These are phyloP conservation scores for Capronia epimyces DNA, from an alignment of 2,329 filamentous ascomycete species.

Conservation along the genomic window DNA sequence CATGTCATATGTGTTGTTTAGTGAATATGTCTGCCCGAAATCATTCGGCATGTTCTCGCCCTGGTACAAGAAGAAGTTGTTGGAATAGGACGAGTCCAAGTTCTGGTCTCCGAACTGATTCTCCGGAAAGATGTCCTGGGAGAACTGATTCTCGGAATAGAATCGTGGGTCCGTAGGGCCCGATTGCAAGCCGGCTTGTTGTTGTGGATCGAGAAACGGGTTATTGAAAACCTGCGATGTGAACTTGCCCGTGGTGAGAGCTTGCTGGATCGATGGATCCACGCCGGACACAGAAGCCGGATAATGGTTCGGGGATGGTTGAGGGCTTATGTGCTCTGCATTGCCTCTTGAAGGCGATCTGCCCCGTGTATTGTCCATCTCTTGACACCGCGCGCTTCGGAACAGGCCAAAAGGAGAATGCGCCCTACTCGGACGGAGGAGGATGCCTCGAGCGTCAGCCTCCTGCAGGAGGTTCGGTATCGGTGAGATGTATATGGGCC, in stretches of 20 bases:
- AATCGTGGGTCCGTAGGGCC: conserved; percentile 12
- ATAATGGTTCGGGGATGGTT: conserved; percentile 38
- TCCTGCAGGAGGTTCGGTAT: conserved; percentile 4
- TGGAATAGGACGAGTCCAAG: conserved; percentile 30
- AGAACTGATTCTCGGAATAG: conserved; percentile 30
- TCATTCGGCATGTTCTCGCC: conserved; percentile 38
- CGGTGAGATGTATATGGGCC: not conserved
- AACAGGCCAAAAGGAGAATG: not conserved
- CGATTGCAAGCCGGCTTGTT: conserved; percentile 24
- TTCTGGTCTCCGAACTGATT: conserved; percentile 34
- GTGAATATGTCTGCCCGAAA: conserved; percentile 26
- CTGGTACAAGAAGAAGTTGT: conserved; percentile 30
- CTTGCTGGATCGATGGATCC: conserved; percentile 36
- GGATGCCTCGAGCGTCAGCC: conserved; percentile 3
- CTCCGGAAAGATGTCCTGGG: conserved; percentile 23
- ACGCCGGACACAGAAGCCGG: conserved; percentile 35
- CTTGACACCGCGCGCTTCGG: conserved; percentile 5
- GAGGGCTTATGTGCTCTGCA: conserved; percentile 42
- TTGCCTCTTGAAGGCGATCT: conserved; percentile 36
- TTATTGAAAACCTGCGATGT: conserved; percentile 30
- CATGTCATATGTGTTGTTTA: conserved; percentile 34
- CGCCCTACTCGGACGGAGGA: not conserved
- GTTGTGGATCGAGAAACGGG: conserved; percentile 35
- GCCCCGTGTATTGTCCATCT: conserved; percentile 31
- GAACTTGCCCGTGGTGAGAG: conserved; percentile 35